These are phyloP conservation scores for Cydonia oblonga DNA, from an alignment of 331 rosid genomes.

Conservation along the genomic window DNA sequence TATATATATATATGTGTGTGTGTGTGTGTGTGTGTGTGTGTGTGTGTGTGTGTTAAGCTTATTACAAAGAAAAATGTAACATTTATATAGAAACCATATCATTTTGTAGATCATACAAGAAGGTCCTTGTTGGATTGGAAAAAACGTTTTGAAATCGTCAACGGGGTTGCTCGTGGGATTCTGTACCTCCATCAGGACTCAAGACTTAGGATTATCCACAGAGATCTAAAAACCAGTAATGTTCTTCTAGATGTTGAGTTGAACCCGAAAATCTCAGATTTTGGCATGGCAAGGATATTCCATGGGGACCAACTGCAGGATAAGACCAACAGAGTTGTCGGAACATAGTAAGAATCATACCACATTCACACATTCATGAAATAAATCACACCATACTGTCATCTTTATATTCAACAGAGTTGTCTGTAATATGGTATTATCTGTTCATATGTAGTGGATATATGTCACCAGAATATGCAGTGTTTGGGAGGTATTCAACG, in stretches of 20 bases:
- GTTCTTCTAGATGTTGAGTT: slow-evolving; percentile 17
- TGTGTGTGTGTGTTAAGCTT: not conserved
- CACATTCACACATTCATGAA: not conserved
- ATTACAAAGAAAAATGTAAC: too few species aligned
- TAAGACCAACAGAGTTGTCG: slow-evolving; percentile 9
- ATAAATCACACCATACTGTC: not conserved
- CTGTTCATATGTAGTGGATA: slow-evolving; percentile 23
- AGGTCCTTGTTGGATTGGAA: not conserved
- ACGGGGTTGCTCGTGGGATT: slow-evolving; percentile 13
- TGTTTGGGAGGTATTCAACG: slow-evolving; percentile 30
- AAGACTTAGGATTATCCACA: slow-evolving; percentile 15
- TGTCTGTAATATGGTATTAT: not conserved
- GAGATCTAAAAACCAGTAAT: slow-evolving; percentile 21
- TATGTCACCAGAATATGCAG: slow-evolving; percentile 50
- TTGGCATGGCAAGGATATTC: slow-evolving; percentile 14
- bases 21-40: too few species aligned
- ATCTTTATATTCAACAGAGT: too few species aligned
- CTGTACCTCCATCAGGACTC: slow-evolving; percentile 24
- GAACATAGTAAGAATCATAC: slow-evolving; percentile 15
- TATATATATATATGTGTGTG: too few species aligned
- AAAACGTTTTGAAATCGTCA: slow-evolving; percentile 3
- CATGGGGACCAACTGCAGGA: slow-evolving; percentile 1
- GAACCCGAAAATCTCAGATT: slow-evolving; percentile 22
- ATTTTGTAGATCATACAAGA: not conserved
- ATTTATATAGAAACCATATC: not conserved